These are phyloP conservation scores for Tympanopsis confertula DNA, from an alignment of 2,329 filamentous ascomycete species.

Conservation along the genomic window DNA sequence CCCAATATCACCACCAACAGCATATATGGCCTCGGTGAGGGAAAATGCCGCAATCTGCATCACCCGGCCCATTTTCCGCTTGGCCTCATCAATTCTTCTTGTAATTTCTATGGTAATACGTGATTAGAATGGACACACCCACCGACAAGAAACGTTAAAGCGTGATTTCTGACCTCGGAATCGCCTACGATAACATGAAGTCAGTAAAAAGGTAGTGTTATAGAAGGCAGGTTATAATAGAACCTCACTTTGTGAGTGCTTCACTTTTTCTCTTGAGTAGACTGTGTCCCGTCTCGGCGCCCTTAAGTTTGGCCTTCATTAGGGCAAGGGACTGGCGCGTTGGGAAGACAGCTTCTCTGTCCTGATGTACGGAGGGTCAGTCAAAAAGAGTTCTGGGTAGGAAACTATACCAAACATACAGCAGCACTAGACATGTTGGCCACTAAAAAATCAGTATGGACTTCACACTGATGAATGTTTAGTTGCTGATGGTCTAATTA, in stretches of 20 bases:
- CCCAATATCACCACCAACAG: constrained; percentile 85
- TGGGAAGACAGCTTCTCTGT: constrained; percentile 91
- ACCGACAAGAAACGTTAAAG: not conserved
- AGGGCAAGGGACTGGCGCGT: constrained; percentile 91
- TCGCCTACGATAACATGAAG: constrained; percentile 43
- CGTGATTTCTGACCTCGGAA: constrained; percentile 60
- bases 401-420: no score
- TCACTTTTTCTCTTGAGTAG: constrained; percentile 96
- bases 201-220: no score
- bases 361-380: no score
- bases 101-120: constrained; percentile 65
- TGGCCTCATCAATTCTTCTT: constrained; percentile 91
- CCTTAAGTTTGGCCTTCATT: constrained; percentile 98
- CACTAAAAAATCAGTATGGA: no score
- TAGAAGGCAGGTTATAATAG: no score
- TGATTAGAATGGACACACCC: not conserved
- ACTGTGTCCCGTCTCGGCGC: constrained; percentile 80
- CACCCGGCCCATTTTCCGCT: constrained; percentile 96
- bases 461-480: no score
- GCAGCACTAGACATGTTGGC: no score
- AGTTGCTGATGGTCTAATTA: no score
- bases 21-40: constrained; percentile 95
- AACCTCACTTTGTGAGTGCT: constrained; percentile 86
- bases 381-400: no score
- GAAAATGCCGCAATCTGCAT: constrained; percentile 99